Percentiles rank a stretch among this genome's conserved stretches.
Conservation (phyloP, 495 filamentous ascomycete genomes). For the Penicillium odoratum region DNA sequence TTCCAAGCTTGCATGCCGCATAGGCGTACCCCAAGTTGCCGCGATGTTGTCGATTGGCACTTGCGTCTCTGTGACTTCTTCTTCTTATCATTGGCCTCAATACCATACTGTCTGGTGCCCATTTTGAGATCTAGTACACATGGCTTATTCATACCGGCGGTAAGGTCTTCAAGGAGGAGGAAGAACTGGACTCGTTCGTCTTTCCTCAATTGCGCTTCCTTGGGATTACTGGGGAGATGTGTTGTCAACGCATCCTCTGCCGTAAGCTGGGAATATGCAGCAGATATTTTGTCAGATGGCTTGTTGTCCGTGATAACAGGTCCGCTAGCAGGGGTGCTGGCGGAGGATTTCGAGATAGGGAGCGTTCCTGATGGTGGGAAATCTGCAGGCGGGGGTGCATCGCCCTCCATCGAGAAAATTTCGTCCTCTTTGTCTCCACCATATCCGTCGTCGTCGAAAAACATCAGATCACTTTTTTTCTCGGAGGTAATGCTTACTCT, state of each 20-base stretch:
- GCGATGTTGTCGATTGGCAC: constrained; percentile 88
- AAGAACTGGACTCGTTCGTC: constrained; percentile 87
- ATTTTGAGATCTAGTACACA: constrained; percentile 98
- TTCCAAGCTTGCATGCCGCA: constrained; percentile 98
- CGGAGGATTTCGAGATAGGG: constrained; percentile 8
- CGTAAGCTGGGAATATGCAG: constrained; percentile 1
- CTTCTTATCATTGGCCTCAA: constrained; percentile 92
- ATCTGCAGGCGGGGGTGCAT: constrained; percentile 29
- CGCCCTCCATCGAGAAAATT: constrained; percentile 71
- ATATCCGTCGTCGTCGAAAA: constrained; percentile 84
- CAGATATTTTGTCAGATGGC: constrained; percentile 5
- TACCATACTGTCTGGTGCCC: constrained; percentile 97
- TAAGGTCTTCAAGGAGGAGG: constrained; percentile 92
- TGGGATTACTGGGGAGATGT: constrained; percentile 66
- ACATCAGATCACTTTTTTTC: constrained; percentile 71
- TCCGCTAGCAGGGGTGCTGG: constrained; percentile 7
- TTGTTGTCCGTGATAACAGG: not conserved
- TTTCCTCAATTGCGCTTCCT: constrained; percentile 69
- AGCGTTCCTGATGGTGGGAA: constrained; percentile 2
- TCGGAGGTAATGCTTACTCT: constrained; percentile 59
- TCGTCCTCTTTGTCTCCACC: constrained; percentile 75
- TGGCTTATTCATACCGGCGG: constrained; percentile 91
- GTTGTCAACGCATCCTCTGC: constrained; percentile 14
- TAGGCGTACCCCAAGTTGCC: constrained; percentile 85
- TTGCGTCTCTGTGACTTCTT: constrained; percentile 89